These are phyloP conservation scores for Salix exigua DNA, from an alignment of 345 rosid genomes.

Conservation along the genomic window DNA sequence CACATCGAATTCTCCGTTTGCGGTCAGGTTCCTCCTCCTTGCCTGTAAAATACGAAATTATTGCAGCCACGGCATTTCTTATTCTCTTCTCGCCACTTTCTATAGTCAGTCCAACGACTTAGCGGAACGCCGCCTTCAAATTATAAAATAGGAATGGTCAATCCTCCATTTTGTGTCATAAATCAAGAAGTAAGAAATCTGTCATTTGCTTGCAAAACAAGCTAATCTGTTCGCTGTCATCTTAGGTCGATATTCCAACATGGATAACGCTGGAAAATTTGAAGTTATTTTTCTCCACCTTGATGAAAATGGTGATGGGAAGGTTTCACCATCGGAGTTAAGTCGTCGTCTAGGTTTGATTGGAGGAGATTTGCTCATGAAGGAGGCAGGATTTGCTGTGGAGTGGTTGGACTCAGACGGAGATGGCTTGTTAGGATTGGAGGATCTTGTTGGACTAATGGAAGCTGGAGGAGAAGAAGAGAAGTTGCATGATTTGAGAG, in stretches of 20 bases:
- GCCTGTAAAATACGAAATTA: constrained; percentile 3
- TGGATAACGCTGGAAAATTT: constrained; percentile 7
- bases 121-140: background rate
- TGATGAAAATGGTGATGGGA: constrained; percentile 44
- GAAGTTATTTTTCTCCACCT: constrained; percentile 33
- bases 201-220: background rate
- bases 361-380: constrained; percentile 24
- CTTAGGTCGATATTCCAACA: background rate
- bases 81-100: background rate
- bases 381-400: constrained; percentile 32
- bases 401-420: constrained; percentile 37
- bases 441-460: constrained; percentile 41
- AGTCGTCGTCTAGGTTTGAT: constrained; percentile 21
- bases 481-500: constrained; percentile 38
- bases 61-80: background rate
- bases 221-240: background rate
- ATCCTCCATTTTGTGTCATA: background rate
- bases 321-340: constrained; percentile 43
- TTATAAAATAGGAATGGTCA: background rate
- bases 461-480: constrained; percentile 47
- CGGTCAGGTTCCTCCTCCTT: constrained; percentile 10
- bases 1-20: background rate
- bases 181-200: background rate
- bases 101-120: background rate
- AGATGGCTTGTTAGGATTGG: constrained; percentile 45